Base-by-base conservation (phyloP, 2,329 filamentous ascomycete species). In the Calonectria fujianensis region DNA sequence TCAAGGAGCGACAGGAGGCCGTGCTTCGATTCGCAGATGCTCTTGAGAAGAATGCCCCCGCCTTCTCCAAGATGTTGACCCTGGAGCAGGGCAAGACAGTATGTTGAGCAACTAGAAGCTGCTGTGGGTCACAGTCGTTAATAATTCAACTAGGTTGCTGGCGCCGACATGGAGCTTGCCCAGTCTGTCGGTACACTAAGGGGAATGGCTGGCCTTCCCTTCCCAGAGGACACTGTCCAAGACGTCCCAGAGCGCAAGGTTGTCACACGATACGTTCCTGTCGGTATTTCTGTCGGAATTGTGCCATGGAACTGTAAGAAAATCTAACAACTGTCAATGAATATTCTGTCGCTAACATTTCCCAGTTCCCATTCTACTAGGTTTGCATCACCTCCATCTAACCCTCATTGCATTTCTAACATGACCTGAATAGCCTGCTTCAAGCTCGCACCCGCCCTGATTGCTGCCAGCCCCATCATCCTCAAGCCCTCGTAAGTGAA, bases 381-480 rank as follows among this genome's bases (percentile, higher is more conserved):
- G 69, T 72, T 67, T 29, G 61, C 35, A n/a, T 8, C 11, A 11
- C 50, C 14, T 45, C 13, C 18, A 3, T 3, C 10, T 24, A 18
- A 29, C 9, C 5, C 9, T 2, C 0, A 16, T 27, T 24, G 16
- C 18, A 59, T 3, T 48, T 48, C 61, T 45, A 68, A 65, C 57
- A 18, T 32, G 88, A 1, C 87, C 88, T 35, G 3, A 90, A 88
- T 88, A 91, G 90, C 78, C 88, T 88, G 78, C 90, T 90, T n/a
- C 72, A 93, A 93, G 81, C 82, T 93, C 29, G 87, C 86, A 1
- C 88, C 90, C 0, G 89, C 89, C 3, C 80, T 93, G 8, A 77
- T 92, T 41, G 90, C 91, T 0, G 90, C 90, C 16, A 91, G 90
- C 79, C 82, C 83, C 14, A 82, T 91, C 67, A 90, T 91, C 73